Base-by-base conservation (phyloP, 2,329 filamentous ascomycete genomes). In the Grosmannia clavigera region DNA sequence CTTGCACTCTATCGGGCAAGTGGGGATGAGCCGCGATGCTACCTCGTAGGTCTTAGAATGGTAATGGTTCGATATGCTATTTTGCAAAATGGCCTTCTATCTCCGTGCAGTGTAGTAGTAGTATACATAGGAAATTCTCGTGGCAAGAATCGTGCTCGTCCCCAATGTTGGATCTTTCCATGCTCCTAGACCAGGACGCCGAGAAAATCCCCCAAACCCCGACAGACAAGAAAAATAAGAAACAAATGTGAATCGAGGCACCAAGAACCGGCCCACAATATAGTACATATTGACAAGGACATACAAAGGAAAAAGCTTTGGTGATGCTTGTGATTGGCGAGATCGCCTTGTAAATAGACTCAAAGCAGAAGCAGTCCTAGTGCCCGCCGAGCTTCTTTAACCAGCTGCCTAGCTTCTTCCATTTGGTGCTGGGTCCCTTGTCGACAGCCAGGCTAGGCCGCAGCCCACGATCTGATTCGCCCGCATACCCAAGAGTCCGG, bases 361-460 rank as follows among this genome's bases (percentile, higher is more conserved):
- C 48, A 19, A n/a, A 27, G 29, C 14, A 9, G 51, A 14, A 54
- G 51, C 52, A 40, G 11, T 50, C 19, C 52, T 60, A 71, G 61
- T 68, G 70, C 63, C 64, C 66, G 27, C 65, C 67, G 12, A 71
- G 59, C 58, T 66, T 68, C 27, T 67, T 69, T 58, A 73, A 64
- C 70, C 70, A 73, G 27, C 67, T 66, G 52, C 67, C 57, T 61
- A 73, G 64, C 59, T 60, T 68, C 61, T 65, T 71, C 67, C 68
- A 70, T 50, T 62, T 69, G 10, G 54, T 9, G 43, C 62, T 65
- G 6, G 61, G 59, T 14, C 63, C 62, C 16, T 51, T 55, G 4
- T 65, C 66, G 27, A 64, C 52, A 14, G 55, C 51, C 7, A 60
- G 56, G 12, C 22, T 58, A 1, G 58, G 16, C 27, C 33, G 27